These are phyloP conservation scores for Tolypocladium guangdongense DNA, from an alignment of 2,329 filamentous ascomycete genomes.

Conservation along the genomic window DNA sequence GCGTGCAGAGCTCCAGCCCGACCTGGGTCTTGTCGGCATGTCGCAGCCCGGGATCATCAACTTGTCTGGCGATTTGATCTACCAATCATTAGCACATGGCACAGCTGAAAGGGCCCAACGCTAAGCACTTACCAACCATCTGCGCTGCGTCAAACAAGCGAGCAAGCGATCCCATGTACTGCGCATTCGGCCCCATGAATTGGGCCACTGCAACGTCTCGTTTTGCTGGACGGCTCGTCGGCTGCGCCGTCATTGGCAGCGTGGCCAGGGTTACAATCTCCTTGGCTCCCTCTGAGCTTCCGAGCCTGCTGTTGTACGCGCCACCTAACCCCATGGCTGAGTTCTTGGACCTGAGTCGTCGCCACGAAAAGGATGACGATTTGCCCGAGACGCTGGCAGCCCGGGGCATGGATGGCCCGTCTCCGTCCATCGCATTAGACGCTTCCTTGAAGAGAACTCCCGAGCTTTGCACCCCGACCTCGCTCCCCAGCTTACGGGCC, in stretches of 20 bases:
- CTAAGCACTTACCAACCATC: constrained; percentile 60
- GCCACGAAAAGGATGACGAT: constrained; percentile 65
- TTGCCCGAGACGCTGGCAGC: constrained; percentile 59
- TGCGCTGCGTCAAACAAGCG: constrained; percentile 89
- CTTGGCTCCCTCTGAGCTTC: constrained; percentile 13
- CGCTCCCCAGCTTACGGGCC: constrained; percentile 77
- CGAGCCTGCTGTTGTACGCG: constrained; percentile 28
- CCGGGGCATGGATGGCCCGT: constrained; percentile 34
- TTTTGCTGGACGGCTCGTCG: constrained; percentile 58
- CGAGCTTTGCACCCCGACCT: constrained; percentile 74
- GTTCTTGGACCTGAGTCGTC: constrained; percentile 81
- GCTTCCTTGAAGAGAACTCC: constrained; percentile 67
- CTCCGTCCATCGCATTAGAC: constrained; percentile 34
- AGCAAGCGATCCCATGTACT: constrained; percentile 86
- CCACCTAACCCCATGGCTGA: constrained; percentile 52
- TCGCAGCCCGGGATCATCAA: constrained; percentile 86
- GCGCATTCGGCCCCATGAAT: constrained; percentile 74
- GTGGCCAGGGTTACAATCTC: constrained; percentile 50
- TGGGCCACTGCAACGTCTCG: constrained; percentile 57
- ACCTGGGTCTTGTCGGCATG: constrained; percentile 92
- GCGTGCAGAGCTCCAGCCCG: constrained; percentile 82
- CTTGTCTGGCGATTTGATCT: constrained; percentile 95
- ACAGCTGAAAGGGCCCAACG: no score
- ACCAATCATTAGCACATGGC: neutral
- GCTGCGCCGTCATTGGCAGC: constrained; percentile 63